Evolutionary conservation across 345 rosid species (phyloP), one percentile per base, ranked within the genome.

Genomic region (Ceriops decandra): DNA sequence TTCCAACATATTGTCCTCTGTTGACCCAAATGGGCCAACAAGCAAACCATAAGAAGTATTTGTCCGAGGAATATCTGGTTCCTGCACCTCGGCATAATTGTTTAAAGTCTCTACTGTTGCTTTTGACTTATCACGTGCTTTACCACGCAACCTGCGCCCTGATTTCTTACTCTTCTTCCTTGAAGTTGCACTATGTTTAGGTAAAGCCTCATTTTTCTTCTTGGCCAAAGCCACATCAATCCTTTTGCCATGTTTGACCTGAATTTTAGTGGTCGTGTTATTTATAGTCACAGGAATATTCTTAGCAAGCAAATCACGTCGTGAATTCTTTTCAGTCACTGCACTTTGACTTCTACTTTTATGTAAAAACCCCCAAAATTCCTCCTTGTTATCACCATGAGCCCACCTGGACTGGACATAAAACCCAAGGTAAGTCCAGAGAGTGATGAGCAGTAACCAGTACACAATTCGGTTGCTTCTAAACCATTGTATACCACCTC

Each of bases 381-480:
- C 76, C 53, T 91, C 88, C 72, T 79, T 78, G 69, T 90, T 85
- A 83, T 87, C 79, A 64, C 86, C 93, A 77, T 93, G 98, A 63
- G 98, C 98, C 98, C 98, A 93, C 73, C 86, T 81, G 58, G 98
- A 93, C 85, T 93, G 98, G 15, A 91, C 88, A 69, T 88, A 89
- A 70, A 93, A 93, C 52, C 96, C 98, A 76, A 93, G 93, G 79
- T 91, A 93, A 65, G 98, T 77, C 97, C 98, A 93, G 6, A 93
- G 90, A 75, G 98, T 89, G 70, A 93, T 93, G 80, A 93, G 84
- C 69, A 93, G 96, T 73, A 93, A 75, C 98, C 98, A 93, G 51
- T 89, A 91, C 32, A 93, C 79, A 72, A 93, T 58, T 6, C 92
- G 81, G 82, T 80, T 89, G 73, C 84, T 91, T 56, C 93, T 83